Conservation (phyloP, 2,329 filamentous ascomycete genomes). For the Aspergillus nomiae region DNA sequence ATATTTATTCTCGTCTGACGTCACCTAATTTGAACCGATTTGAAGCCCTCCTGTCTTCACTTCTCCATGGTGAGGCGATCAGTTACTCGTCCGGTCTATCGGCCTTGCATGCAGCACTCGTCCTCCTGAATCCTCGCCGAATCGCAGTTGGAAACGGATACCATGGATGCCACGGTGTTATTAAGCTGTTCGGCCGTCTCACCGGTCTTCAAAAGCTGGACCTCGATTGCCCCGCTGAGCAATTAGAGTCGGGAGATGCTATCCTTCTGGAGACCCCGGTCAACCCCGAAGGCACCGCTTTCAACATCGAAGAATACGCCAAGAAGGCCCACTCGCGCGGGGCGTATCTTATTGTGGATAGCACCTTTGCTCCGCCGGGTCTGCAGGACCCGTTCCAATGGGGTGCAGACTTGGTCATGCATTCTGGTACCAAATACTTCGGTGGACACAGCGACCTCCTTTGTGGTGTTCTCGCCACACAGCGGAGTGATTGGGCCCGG, state of each 20-base stretch:
- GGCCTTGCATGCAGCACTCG: conserved; percentile 83
- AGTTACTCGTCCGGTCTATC: conserved; percentile 84
- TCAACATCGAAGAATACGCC: conserved; percentile 71
- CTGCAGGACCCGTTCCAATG: conserved; percentile 80
- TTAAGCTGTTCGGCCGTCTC: conserved; percentile 72
- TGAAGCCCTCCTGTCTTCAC: conserved; percentile 74
- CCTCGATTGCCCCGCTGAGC: conserved; percentile 67
- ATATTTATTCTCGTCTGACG: conserved; percentile 81
- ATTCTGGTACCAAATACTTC: conserved; percentile 93
- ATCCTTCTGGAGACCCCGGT: conserved; percentile 92
- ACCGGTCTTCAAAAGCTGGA: conserved; percentile 73
- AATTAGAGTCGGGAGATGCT: conserved; percentile 75
- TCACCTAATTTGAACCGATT: conserved; percentile 82
- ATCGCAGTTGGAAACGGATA: conserved; percentile 85
- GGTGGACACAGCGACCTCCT: conserved; percentile 94
- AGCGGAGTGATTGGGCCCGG: conserved; percentile 59
- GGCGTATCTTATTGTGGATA: conserved; percentile 81
- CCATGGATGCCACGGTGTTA: conserved; percentile 89
- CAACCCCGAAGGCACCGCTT: conserved; percentile 84
- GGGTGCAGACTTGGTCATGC: conserved; percentile 86
- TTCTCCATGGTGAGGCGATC: conserved; percentile 67
- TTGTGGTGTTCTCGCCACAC: conserved; percentile 78
- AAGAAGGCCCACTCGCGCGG: conserved; percentile 70
- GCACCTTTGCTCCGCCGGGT: conserved; percentile 89
- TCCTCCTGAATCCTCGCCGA: conserved; percentile 78